Percentiles rank a stretch among this genome's conserved stretches.
These are phyloP conservation scores for Diutina neorugosa DNA, from an alignment of 1,139 yeast species.

Conservation along the genomic window DNA sequence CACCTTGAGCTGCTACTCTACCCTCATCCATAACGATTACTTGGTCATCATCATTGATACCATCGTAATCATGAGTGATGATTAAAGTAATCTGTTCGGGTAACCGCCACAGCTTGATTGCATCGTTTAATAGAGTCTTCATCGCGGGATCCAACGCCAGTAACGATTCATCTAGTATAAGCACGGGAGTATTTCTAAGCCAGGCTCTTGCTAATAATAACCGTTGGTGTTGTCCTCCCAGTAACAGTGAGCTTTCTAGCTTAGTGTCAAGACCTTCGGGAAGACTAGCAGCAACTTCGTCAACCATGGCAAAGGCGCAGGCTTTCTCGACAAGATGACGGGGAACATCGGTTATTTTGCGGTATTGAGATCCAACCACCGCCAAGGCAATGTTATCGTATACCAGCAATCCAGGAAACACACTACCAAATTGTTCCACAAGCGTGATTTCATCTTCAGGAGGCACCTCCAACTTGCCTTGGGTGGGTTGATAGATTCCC, in stretches of 20 bases:
- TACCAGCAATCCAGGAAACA: background rate
- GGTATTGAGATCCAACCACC: background rate
- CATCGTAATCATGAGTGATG: conserved; percentile 64
- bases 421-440: background rate
- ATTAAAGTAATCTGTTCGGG: conserved; percentile 53
- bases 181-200: conserved; percentile 56
- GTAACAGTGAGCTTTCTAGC: conserved; percentile 43
- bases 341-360: conserved; percentile 11
- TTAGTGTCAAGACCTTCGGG: conserved; percentile 44
- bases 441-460: background rate
- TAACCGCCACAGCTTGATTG: conserved; percentile 52
- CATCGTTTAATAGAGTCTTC: conserved; percentile 31
- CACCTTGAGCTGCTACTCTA: background rate
- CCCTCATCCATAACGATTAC: conserved; percentile 54
- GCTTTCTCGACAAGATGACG: conserved; percentile 28
- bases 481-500: conserved; percentile 36
- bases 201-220: conserved; percentile 76
- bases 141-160: conserved; percentile 61
- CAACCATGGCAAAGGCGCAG: conserved; percentile 37
- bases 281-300: conserved; percentile 30
- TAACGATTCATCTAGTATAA: conserved; percentile 75
- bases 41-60: conserved; percentile 41
- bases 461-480: conserved; percentile 19
- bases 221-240: conserved; percentile 88
- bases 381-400: background rate